Conservation (phyloP, 148 eudicot genomes). For the Polygonum aviculare region DNA sequence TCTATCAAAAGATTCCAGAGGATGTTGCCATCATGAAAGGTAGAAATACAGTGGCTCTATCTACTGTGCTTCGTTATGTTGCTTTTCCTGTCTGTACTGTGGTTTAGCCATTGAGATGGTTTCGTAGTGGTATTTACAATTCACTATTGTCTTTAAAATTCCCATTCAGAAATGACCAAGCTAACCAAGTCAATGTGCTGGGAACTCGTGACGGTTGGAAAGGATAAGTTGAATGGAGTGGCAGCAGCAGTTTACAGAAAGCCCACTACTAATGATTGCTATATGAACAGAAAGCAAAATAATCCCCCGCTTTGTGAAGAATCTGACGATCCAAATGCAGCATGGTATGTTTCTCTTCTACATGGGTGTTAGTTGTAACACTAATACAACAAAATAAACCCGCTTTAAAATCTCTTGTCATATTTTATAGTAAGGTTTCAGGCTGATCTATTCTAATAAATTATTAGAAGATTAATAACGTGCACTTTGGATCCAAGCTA, state of each 20-base stretch:
- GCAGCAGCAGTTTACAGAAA: slow-evolving; percentile 57
- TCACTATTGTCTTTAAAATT: neutral
- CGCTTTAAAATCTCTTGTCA: neutral
- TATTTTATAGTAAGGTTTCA: neutral
- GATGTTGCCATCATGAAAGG: slow-evolving; percentile 53
- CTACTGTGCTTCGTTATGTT: slow-evolving; percentile 55
- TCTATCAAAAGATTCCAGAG: slow-evolving; percentile 44
- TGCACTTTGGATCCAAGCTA: neutral
- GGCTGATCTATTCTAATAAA: neutral
- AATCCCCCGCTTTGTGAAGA: slow-evolving; percentile 41
- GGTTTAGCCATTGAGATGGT: neutral
- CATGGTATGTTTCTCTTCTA: slow-evolving; percentile 33
- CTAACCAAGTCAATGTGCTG: slow-evolving; percentile 63
- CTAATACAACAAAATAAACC: neutral
- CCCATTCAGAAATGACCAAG: slow-evolving; percentile 40
- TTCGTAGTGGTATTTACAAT: neutral
- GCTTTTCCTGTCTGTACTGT: slow-evolving; percentile 25
- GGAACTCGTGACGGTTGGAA: slow-evolving; percentile 41
- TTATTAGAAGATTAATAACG: neutral
- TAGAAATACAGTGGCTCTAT: slow-evolving; percentile 16
- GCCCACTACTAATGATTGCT: slow-evolving; percentile 65
- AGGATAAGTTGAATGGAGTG: slow-evolving; percentile 43
- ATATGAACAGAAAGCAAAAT: slow-evolving; percentile 35
- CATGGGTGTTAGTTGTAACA: neutral
- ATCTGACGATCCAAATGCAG: slow-evolving; percentile 46